These are phyloP conservation scores for Excoecaria agallocha DNA, from an alignment of 345 rosid species.

Conservation along the genomic window DNA sequence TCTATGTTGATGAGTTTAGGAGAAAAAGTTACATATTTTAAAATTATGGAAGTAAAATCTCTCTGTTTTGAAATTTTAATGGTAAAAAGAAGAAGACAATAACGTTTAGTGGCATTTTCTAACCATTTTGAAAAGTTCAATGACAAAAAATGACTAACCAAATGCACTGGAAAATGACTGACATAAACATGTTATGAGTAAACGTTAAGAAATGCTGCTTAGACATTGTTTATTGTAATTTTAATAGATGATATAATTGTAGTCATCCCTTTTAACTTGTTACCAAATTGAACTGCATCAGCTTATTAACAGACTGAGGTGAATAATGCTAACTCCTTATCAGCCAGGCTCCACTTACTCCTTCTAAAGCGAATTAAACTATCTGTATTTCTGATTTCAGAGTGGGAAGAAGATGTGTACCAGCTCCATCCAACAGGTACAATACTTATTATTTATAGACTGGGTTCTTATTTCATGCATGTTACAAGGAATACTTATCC, in stretches of 20 bases:
- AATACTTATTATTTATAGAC: constrained; percentile 4
- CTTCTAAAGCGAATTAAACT: neutral
- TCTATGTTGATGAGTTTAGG: no score
- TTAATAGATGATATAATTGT: neutral
- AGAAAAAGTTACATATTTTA: no score
- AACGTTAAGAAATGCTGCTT: neutral
- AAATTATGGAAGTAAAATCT: no score
- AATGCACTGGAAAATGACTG: neutral
- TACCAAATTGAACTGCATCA: neutral
- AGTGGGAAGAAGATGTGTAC: constrained; percentile 50
- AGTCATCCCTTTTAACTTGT: neutral
- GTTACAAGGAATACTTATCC: constrained; percentile 10
- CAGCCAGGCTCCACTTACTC: neutral
- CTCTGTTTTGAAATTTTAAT: no score
- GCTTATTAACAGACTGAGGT: neutral
- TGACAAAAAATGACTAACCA: neutral
- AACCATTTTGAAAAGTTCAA: no score
- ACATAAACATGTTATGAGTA: neutral
- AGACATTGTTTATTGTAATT: neutral
- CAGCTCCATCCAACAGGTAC: constrained; percentile 82
- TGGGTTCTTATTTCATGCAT: constrained; percentile 9
- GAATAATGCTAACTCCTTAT: neutral
- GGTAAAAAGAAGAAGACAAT: no score
- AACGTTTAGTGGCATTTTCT: no score
- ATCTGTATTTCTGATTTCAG: constrained; percentile 37